phyloP scores from a whole-genome alignment of 148 eudicot species.

The Gaultheria prostrata region DNA sequence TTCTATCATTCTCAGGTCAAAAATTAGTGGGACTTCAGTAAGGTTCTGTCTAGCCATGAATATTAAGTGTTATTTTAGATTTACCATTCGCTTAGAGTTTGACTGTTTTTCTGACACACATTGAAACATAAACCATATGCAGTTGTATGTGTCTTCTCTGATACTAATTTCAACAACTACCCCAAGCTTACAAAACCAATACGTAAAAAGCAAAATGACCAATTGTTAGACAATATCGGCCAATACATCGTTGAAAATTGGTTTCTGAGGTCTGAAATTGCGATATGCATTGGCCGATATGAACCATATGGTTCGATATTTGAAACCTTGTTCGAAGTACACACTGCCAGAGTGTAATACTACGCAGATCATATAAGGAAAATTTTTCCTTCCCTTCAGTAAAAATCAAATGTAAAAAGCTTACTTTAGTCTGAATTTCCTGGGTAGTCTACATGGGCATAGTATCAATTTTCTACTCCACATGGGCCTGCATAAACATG shows the following conservation, averaged over 20 bases:
- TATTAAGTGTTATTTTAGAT: neutral
- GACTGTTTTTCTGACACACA: neutral
- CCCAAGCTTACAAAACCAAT: neutral
- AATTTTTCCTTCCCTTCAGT: neutral
- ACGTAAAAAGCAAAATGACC: neutral
- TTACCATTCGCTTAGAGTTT: neutral
- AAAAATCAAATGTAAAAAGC: constrained; percentile 18
- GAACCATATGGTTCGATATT: neutral
- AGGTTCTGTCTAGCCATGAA: neutral
- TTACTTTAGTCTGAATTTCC: constrained; percentile 90
- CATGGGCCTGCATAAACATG: constrained; percentile 66
- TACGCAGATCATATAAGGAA: neutral
- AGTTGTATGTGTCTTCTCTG: neutral
- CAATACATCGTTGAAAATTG: neutral
- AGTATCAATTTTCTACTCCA: constrained; percentile 81
- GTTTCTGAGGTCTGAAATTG: neutral
- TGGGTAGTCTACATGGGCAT: constrained; percentile 85
- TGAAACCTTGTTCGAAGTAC: neutral
- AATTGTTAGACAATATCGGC: neutral
- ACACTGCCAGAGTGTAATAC: neutral
- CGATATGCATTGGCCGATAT: neutral
- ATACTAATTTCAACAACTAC: neutral
- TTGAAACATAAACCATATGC: neutral
- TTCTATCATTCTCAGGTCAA: neutral
- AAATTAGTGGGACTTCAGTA: neutral